Evolutionary conservation across 2,329 filamentous ascomycete genomes (phyloP).

Genomic region (Aspergillus ruber): DNA sequence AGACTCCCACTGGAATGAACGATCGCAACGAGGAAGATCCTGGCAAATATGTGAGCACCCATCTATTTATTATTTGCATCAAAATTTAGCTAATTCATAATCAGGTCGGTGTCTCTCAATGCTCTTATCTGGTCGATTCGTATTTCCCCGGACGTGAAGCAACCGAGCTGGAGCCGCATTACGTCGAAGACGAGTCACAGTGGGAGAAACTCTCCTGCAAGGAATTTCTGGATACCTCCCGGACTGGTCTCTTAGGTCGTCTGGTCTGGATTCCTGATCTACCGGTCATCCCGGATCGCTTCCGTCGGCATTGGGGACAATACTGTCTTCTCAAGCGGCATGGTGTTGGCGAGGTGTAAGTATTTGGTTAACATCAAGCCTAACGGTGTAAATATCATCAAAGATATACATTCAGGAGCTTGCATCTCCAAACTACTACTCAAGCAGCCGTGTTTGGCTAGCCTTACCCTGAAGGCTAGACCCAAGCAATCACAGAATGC

Average conservation of each 20-base stretch:
- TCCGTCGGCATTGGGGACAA: slow-evolving; percentile 72
- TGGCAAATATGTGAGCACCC: slow-evolving; percentile 66
- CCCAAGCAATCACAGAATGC: no score
- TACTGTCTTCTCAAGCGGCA: slow-evolving; percentile 74
- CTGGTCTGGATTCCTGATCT: slow-evolving; percentile 75
- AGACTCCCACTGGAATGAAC: slow-evolving; percentile 79
- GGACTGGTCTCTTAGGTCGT: slow-evolving; percentile 67
- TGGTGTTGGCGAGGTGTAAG: slow-evolving; percentile 3
- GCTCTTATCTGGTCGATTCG: slow-evolving; percentile 82
- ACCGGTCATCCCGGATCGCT: slow-evolving; percentile 60
- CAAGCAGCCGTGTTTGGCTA: no score
- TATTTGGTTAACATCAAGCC: background rate
- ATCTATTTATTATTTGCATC: background rate
- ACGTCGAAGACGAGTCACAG: slow-evolving; percentile 62
- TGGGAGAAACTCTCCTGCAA: slow-evolving; percentile 76
- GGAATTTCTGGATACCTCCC: slow-evolving; percentile 71
- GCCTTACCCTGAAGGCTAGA: no score
- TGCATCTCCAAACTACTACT: no score
- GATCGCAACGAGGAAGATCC: slow-evolving; percentile 81
- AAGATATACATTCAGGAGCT: slow-evolving; percentile 24
- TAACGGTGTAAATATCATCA: background rate
- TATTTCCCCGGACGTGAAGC: slow-evolving; percentile 58
- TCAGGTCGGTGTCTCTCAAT: slow-evolving; percentile 62
- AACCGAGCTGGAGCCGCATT: slow-evolving; percentile 72
- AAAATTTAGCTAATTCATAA: slow-evolving; percentile 5